A percentile compares a stretch with the other conserved stretches of the same genome.
Evolutionary conservation across 164 flowering plant genomes (phyloP).

Genomic region (Brasenia schreberi): DNA sequence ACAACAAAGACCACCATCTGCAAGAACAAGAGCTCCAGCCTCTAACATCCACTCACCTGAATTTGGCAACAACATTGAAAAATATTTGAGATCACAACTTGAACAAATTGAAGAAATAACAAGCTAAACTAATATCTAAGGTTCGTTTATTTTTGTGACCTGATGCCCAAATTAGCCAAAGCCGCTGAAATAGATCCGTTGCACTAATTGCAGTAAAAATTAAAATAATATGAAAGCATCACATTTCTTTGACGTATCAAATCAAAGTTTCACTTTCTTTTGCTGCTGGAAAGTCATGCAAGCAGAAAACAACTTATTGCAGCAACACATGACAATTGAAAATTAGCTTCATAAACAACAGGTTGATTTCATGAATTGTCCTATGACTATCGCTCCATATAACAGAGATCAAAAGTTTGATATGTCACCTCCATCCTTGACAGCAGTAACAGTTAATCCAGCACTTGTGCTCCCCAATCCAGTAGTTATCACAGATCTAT

Average conservation of each 20-base stretch:
- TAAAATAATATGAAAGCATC: too few species aligned
- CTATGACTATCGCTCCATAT: neutral
- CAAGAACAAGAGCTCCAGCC: conserved; percentile 98
- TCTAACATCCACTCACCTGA: conserved; percentile 97
- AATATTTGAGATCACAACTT: neutral
- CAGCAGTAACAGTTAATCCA: conserved; percentile 96
- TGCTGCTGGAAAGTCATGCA: neutral
- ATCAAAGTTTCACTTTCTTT: neutral
- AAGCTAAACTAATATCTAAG: too few species aligned
- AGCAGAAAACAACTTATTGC: neutral
- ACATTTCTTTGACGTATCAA: too few species aligned
- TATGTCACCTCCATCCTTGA: conserved; percentile 86
- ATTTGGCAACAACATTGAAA: neutral
- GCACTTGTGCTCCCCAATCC: conserved; percentile 98
- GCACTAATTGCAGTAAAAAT: too few species aligned
- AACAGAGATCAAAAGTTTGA: neutral
- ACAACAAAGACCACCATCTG: conserved; percentile 98
- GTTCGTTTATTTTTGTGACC: too few species aligned
- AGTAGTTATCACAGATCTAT: conserved; percentile 94
- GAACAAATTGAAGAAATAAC: too few species aligned
- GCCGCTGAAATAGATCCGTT: too few species aligned
- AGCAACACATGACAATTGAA: too few species aligned
- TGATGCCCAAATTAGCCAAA: too few species aligned
- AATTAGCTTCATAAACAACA: too few species aligned
- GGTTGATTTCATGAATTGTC: too few species aligned